These are phyloP conservation scores for Thermoascus crustaceus DNA, from an alignment of 2,329 filamentous ascomycete species.

Conservation along the genomic window DNA sequence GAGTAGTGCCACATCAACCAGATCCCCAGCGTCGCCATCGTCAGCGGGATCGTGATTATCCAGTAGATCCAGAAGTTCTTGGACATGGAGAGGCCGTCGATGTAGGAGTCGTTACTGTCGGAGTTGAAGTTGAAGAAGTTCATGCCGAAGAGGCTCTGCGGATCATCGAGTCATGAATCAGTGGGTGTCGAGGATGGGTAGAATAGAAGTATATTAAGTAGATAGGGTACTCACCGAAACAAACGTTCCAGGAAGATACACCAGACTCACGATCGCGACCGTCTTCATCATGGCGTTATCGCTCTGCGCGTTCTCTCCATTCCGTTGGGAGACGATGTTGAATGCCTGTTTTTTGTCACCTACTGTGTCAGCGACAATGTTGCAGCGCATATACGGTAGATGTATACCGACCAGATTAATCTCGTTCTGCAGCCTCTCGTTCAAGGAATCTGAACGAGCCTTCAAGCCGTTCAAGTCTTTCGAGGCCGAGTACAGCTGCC, in stretches of 20 bases:
- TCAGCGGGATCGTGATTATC: slow-evolving; percentile 22
- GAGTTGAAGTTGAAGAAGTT: slow-evolving; percentile 25
- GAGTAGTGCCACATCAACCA: slow-evolving; percentile 20
- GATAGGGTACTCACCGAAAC: slow-evolving; percentile 17
- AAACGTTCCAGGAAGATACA: slow-evolving; percentile 23
- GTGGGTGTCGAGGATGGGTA: background rate
- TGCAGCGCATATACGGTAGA: background rate
- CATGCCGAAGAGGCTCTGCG: slow-evolving; percentile 27
- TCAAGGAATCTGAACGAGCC: slow-evolving; percentile 19
- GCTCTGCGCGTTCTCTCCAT: slow-evolving; percentile 14
- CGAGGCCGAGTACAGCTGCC: slow-evolving; percentile 13
- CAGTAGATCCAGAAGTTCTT: slow-evolving; percentile 25
- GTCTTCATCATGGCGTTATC: slow-evolving; percentile 25
- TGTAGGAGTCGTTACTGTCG: slow-evolving; percentile 1
- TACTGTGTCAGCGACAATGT: slow-evolving; percentile 1
- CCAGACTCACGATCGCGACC: slow-evolving; percentile 19
- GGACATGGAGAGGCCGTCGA: slow-evolving; percentile 21
- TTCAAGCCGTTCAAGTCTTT: slow-evolving; percentile 21
- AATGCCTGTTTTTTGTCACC: slow-evolving; percentile 19
- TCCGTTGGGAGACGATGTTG: slow-evolving; percentile 25
- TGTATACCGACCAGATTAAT: slow-evolving; percentile 21
- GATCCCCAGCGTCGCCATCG: slow-evolving; percentile 15
- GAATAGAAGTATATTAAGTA: background rate
- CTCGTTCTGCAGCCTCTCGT: slow-evolving; percentile 25
- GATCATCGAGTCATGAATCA: background rate